Base-by-base conservation (phyloP, 768 basidiomycete species). In the Tubosaeta sp. region DNA sequence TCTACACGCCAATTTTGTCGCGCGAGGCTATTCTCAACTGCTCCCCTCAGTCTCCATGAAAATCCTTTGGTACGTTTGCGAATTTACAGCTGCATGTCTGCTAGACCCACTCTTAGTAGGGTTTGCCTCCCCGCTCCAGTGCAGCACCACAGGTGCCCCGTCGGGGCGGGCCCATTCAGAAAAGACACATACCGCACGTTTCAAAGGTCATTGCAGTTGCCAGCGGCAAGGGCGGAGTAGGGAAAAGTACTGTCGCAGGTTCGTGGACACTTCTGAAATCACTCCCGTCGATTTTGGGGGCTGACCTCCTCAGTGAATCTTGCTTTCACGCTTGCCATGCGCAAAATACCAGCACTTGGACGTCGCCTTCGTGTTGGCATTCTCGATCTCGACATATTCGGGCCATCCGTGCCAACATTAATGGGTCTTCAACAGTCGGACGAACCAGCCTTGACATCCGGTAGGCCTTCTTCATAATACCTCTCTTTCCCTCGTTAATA, bases 161-260 rank as follows among this genome's bases (percentile, higher is more conserved):
- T 27, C 73, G 76, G 55, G 71, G 76, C 1, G 80, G 77, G 3
- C 74, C 75, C 1, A 73, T 80, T 22, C 68, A 73, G 52, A 86
- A 82, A 65, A 70, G 81, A 30, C 61, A 72, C 1, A 81, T 90
- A 44, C 76, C 84, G 1, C 73, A 95, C 58, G 94, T 93, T 7
- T 83, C 84, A 58, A 83, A 84, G 54, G 83, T 94, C 14, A 63
- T 97, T 4, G 86, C 81, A 2, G 91, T 97, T 0, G 89, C 93
- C 8, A 91, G 89, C 56, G 94, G 93, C 5, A 97, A 97, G 64
- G 95, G 95, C 22, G 94, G 94, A 2, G 94, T 96, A 16, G 94
- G 94, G 16, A 98, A 96, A 70, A 93, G 90, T 54, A 97, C 93
- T 0, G 75, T 97, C 29, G 90, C 94, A 49, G 87, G 93, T 94